phyloP scores from a whole-genome alignment of 345 rosid species.

The Gossypium bickii region DNA sequence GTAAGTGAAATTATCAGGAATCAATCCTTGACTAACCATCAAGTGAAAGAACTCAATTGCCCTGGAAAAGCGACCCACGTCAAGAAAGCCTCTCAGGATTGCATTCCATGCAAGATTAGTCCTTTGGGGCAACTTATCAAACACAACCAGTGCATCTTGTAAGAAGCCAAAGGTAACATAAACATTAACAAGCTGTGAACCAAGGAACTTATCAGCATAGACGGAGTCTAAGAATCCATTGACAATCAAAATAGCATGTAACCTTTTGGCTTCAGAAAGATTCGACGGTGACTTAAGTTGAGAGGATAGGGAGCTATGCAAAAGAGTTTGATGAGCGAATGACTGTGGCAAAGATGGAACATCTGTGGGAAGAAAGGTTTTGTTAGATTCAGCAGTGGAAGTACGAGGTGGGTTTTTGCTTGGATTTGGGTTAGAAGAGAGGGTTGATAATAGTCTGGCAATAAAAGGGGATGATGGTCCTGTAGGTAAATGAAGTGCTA shows the following conservation, averaged over 20 bases:
- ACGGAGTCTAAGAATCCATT: slow-evolving; percentile 19
- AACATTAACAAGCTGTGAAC: slow-evolving; percentile 33
- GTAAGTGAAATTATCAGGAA: slow-evolving; percentile 35
- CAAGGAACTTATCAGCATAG: slow-evolving; percentile 17
- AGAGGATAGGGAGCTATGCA: slow-evolving; percentile 17
- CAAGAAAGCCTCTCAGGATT: slow-evolving; percentile 27
- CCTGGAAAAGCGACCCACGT: slow-evolving; percentile 19
- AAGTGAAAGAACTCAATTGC: slow-evolving; percentile 23
- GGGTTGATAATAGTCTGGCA: slow-evolving; percentile 9
- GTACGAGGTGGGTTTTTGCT: neutral
- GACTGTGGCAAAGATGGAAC: neutral
- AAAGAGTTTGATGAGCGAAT: slow-evolving; percentile 5
- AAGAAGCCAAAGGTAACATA: slow-evolving; percentile 27
- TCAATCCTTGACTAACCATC: slow-evolving; percentile 25
- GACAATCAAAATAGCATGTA: slow-evolving; percentile 27
- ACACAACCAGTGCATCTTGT: slow-evolving; percentile 24
- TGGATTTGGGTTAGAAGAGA: neutral
- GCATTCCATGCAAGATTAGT: slow-evolving; percentile 37
- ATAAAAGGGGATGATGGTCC: neutral
- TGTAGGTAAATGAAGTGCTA: neutral
- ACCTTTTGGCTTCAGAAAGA: slow-evolving; percentile 25
- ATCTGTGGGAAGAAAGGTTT: neutral
- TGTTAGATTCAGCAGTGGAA: neutral
- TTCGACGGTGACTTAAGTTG: slow-evolving; percentile 25
- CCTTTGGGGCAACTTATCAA: slow-evolving; percentile 29